These are phyloP conservation scores for Xylariales sp. DNA, from an alignment of 2,329 filamentous ascomycete species.

Conservation along the genomic window DNA sequence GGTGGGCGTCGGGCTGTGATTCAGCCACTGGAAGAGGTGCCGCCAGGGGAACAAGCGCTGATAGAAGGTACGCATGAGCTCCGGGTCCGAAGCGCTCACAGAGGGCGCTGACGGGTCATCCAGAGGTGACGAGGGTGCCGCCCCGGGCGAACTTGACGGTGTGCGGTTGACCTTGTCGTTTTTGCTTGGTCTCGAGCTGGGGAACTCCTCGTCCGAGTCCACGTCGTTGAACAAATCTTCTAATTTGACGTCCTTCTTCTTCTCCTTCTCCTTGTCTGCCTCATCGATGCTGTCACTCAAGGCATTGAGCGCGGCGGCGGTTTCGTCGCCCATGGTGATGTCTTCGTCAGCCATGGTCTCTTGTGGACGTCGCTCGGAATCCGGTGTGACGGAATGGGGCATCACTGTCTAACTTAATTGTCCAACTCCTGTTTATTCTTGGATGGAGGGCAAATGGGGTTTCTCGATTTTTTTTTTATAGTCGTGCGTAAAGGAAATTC, in stretches of 20 bases:
- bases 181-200: constrained; percentile 36
- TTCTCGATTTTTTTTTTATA: too few species aligned
- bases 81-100: constrained; percentile 63
- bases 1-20: constrained; percentile 81
- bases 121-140: constrained; percentile 37
- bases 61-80: constrained; percentile 90
- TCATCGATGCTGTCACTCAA: constrained; percentile 5
- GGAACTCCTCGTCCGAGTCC: constrained; percentile 59
- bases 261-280: too few species aligned
- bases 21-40: constrained; percentile 95
- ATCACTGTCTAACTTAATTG: too few species aligned
- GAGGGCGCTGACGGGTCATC: constrained; percentile 30
- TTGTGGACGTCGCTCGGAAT: too few species aligned
- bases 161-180: too few species aligned
- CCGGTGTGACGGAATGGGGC: too few species aligned
- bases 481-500: too few species aligned
- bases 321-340: constrained; percentile 37
- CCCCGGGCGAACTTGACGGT: constrained; percentile 38
- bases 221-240: constrained; percentile 56
- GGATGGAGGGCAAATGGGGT: too few species aligned
- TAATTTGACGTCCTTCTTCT: constrained; percentile 46
- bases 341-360: constrained; percentile 27
- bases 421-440: too few species aligned
- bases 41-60: constrained; percentile 93
- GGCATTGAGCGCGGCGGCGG: constrained; percentile 13